phyloP scores from a whole-genome alignment of 2,329 filamentous ascomycete genomes.

The Neonectria magnoliae region DNA sequence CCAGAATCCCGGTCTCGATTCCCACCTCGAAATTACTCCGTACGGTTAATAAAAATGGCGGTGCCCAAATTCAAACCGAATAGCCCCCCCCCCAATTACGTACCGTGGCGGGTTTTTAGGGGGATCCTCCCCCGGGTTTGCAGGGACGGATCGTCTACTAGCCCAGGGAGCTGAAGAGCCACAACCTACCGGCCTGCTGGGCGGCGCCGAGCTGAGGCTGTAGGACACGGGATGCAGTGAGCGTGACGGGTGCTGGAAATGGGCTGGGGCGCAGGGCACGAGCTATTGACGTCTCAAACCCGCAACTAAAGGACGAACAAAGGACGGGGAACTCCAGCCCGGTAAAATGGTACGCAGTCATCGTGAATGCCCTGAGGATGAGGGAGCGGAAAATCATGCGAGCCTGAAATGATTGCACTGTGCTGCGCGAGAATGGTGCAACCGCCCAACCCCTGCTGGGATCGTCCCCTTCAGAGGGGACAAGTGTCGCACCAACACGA shows the following conservation, averaged over 20 bases:
- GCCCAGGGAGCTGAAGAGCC: slow-evolving; percentile 14
- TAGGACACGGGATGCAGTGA: not conserved
- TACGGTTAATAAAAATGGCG: not conserved
- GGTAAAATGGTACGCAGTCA: slow-evolving; percentile 1
- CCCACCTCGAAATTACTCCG: not conserved
- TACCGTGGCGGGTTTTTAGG: not conserved
- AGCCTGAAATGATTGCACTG: not conserved
- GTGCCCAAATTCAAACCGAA: not conserved
- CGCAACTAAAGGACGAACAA: not conserved
- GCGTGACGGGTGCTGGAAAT: not conserved
- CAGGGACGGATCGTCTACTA: slow-evolving; percentile 6
- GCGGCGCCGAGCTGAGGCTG: not conserved
- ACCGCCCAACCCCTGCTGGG: slow-evolving; percentile 7
- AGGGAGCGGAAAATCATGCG: no score
- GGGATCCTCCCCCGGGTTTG: slow-evolving; percentile 20
- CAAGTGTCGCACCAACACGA: slow-evolving; percentile 17
- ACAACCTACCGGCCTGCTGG: slow-evolving; percentile 7
- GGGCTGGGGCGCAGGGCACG: not conserved
- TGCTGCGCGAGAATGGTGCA: not conserved
- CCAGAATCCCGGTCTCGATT: slow-evolving; percentile 10
- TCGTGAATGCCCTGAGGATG: not conserved
- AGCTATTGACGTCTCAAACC: not conserved
- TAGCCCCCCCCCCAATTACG: slow-evolving; percentile 5
- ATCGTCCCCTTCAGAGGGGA: slow-evolving; percentile 6
- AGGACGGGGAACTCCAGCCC: not conserved